Evolutionary conservation across 2,329 filamentous ascomycete genomes (phyloP).

Genomic region (Verticillium klebahnii): DNA sequence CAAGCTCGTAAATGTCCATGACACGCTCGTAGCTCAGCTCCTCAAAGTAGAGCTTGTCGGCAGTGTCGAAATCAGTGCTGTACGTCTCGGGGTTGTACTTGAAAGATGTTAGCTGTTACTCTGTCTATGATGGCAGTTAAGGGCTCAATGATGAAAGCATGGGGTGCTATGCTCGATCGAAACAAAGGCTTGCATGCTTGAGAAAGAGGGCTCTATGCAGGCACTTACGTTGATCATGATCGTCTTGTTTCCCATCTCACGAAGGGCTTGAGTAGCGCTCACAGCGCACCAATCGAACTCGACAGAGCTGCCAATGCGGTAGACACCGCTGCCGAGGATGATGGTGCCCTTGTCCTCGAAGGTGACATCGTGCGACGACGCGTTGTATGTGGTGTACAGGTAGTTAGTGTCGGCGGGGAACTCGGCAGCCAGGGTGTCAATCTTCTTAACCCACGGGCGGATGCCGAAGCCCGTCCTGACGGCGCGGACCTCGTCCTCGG

Average conservation of each 20-base stretch:
- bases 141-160: not conserved
- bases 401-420: constrained; percentile 96
- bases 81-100: constrained; percentile 76
- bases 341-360: constrained; percentile 91
- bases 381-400: constrained; percentile 97
- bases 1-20: constrained; percentile 98
- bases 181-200: not conserved
- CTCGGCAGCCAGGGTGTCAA: constrained; percentile 94
- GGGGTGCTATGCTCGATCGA: too few species aligned
- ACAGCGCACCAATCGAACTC: constrained; percentile 99
- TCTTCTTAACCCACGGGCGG: constrained; percentile 95
- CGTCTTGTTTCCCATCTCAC: constrained; percentile 89
- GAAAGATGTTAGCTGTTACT: constrained; percentile 2
- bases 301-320: constrained; percentile 94
- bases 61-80: constrained; percentile 79
- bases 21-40: constrained; percentile 95
- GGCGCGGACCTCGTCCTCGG: constrained; percentile 85
- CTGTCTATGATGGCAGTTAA: not conserved
- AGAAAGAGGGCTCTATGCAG: constrained; percentile 3
- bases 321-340: constrained; percentile 90
- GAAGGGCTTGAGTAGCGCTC: constrained; percentile 78
- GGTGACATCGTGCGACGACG: constrained; percentile 83
- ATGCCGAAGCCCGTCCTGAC: constrained; percentile 82
- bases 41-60: constrained; percentile 93
- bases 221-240: constrained; percentile 82